A percentile compares a stretch with the other conserved stretches of the same genome.
Conservation (phyloP, 768 basidiomycete genomes). For the Boletus pseudo-olivaceus region DNA sequence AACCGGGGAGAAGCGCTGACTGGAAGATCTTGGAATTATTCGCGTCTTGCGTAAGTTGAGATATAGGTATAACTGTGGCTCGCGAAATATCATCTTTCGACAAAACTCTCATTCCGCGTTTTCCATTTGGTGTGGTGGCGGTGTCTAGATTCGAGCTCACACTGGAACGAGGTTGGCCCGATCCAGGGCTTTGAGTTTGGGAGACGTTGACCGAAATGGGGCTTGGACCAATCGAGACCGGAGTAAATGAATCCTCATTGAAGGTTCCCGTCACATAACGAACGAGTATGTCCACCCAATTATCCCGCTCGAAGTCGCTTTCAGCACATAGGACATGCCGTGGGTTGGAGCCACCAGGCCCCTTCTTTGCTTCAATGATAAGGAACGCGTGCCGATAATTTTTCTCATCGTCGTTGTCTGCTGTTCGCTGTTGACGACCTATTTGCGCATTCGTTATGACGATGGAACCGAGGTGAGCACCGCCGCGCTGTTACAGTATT, state of each 20-base stretch:
- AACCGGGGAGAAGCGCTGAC: constrained; percentile 32
- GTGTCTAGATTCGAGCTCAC: constrained; percentile 41
- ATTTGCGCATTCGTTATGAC: constrained; percentile 90
- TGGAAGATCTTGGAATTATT: constrained; percentile 60
- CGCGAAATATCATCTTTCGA: constrained; percentile 61
- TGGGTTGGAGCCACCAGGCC: constrained; percentile 62
- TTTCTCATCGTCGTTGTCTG: constrained; percentile 73
- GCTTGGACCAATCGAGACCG: constrained; percentile 36
- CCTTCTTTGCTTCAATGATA: constrained; percentile 85
- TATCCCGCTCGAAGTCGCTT: constrained; percentile 89
- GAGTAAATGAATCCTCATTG: constrained; percentile 60
- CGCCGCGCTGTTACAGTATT: constrained; percentile 64
- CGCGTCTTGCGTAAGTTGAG: constrained; percentile 52
- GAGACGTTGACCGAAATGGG: constrained; percentile 23
- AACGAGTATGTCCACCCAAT: constrained; percentile 93
- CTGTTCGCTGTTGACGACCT: constrained; percentile 81
- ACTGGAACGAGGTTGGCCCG: constrained; percentile 56
- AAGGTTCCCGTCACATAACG: constrained; percentile 81
- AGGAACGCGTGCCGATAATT: constrained; percentile 97
- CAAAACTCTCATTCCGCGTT: constrained; percentile 40
- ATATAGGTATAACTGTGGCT: constrained; percentile 51
- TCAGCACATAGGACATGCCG: constrained; percentile 96
- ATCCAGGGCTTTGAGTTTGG: constrained; percentile 25
- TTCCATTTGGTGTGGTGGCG: constrained; percentile 21
- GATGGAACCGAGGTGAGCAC: constrained; percentile 88